Percentiles rank a stretch among this genome's conserved stretches.
Evolutionary conservation across 2,329 filamentous ascomycete genomes (phyloP).

Genomic region (Nigrospora oryzae): DNA sequence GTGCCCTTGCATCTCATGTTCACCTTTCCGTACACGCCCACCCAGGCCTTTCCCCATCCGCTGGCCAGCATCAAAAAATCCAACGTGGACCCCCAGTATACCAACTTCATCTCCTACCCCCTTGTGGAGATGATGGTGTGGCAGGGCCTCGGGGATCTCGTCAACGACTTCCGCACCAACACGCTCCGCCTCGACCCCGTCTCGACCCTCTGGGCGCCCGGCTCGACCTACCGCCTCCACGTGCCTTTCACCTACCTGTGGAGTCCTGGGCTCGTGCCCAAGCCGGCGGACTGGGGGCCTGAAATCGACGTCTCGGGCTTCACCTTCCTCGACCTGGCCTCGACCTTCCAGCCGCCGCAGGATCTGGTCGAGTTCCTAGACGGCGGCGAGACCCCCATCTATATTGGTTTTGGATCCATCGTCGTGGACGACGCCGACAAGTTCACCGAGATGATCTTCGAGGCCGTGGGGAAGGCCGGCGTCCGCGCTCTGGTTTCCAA

Average conservation of each 20-base stretch:
- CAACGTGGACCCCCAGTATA: slow-evolving; percentile 64
- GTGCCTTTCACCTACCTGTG: slow-evolving; percentile 71
- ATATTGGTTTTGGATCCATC: slow-evolving; percentile 71
- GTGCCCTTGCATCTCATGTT: slow-evolving; percentile 82
- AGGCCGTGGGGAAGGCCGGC: slow-evolving; percentile 56
- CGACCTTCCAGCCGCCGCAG: slow-evolving; percentile 48
- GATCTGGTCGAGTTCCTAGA: slow-evolving; percentile 47
- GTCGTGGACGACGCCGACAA: slow-evolving; percentile 63
- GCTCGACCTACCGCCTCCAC: slow-evolving; percentile 61
- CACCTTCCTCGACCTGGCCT: slow-evolving; percentile 65
- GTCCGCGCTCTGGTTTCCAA: slow-evolving; percentile 66
- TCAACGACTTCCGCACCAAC: slow-evolving; percentile 65
- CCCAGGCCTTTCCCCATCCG: slow-evolving; percentile 68
- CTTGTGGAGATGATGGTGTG: slow-evolving; percentile 82
- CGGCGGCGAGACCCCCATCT: slow-evolving; percentile 52
- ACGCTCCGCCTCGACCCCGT: slow-evolving; percentile 66
- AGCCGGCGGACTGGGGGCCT: slow-evolving; percentile 59
- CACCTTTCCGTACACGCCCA: slow-evolving; percentile 75
- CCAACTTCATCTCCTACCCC: slow-evolving; percentile 75
- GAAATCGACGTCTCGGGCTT: slow-evolving; percentile 71
- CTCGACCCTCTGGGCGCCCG: slow-evolving; percentile 69
- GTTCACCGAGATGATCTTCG: slow-evolving; percentile 64
- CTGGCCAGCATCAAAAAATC: slow-evolving; percentile 66
- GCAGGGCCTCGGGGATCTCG: slow-evolving; percentile 76
- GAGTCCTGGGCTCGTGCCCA: slow-evolving; percentile 58